phyloP scores from a whole-genome alignment of 192 early-diverging fungal species.

The Umbelopsis ramanniana region DNA sequence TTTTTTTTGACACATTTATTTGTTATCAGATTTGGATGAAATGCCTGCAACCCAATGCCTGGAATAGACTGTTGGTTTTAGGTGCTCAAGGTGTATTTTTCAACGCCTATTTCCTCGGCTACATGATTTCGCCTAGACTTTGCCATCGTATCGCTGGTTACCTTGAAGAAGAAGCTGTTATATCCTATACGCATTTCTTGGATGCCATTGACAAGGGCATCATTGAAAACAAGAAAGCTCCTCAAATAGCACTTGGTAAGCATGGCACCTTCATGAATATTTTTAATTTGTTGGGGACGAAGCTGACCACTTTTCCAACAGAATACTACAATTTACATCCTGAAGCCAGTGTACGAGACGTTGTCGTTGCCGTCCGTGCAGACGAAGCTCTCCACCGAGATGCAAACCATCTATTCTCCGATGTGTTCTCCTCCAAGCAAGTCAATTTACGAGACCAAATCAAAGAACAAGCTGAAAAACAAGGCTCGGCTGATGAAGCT shows the following conservation, averaged over 20 bases:
- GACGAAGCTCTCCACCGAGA: slow-evolving; percentile 92
- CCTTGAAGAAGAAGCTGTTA: slow-evolving; percentile 92
- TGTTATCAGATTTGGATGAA: slow-evolving; percentile 70
- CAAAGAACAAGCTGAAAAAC: slow-evolving; percentile 14
- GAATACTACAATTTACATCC: slow-evolving; percentile 82
- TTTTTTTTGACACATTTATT: slow-evolving; percentile 46
- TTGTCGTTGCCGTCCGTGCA: slow-evolving; percentile 85
- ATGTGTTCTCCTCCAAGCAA: slow-evolving; percentile 26
- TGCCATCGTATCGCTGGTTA: slow-evolving; percentile 90
- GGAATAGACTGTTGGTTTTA: slow-evolving; percentile 70
- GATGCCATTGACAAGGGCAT: slow-evolving; percentile 71
- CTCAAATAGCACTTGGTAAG: slow-evolving; percentile 72
- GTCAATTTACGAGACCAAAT: slow-evolving; percentile 10
- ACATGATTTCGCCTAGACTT: slow-evolving; percentile 76
- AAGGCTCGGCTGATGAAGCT: neutral
- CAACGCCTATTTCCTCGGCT: slow-evolving; percentile 88
- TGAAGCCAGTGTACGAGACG: slow-evolving; percentile 79
- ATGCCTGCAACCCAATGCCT: slow-evolving; percentile 61
- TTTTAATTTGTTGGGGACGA: slow-evolving; percentile 29
- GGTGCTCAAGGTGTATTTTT: slow-evolving; percentile 89
- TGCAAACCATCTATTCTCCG: slow-evolving; percentile 87
- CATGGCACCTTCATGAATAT: neutral
- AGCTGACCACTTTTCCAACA: slow-evolving; percentile 31
- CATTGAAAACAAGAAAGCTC: slow-evolving; percentile 73
- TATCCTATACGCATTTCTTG: slow-evolving; percentile 88